Evolutionary conservation across 192 early-diverging fungal genomes (phyloP).

Genomic region (Coemansia sp.): DNA sequence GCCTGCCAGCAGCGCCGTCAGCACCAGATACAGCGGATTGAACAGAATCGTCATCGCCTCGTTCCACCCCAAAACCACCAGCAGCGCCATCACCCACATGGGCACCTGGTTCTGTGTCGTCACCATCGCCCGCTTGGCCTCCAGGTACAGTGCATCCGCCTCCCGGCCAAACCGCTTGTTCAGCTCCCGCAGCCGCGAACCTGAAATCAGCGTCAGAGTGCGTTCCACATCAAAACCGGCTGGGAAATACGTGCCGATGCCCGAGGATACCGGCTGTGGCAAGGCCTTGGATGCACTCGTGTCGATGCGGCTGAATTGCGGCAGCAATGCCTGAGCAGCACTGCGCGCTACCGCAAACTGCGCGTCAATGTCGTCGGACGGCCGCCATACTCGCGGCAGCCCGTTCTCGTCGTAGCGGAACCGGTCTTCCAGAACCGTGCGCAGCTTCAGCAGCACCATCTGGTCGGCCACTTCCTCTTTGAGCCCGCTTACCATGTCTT

Average conservation of each 20-base stretch:
- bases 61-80: slow-evolving; percentile 92
- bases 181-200: slow-evolving; percentile 66
- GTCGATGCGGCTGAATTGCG: slow-evolving; percentile 73
- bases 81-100: slow-evolving; percentile 75
- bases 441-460: slow-evolving; percentile 77
- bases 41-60: slow-evolving; percentile 83
- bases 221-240: slow-evolving; percentile 59
- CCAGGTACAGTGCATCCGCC: slow-evolving; percentile 86
- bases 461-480: slow-evolving; percentile 82
- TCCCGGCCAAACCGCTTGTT: slow-evolving; percentile 82
- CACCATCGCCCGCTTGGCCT: slow-evolving; percentile 95
- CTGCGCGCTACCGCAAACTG: slow-evolving; percentile 74
- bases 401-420: slow-evolving; percentile 95
- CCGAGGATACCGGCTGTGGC: not conserved
- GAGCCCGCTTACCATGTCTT: slow-evolving; percentile 65
- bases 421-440: slow-evolving; percentile 78
- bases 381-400: slow-evolving; percentile 91
- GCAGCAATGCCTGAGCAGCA: slow-evolving; percentile 62
- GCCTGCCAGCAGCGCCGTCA: slow-evolving; percentile 58
- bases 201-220: slow-evolving; percentile 62
- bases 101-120: slow-evolving; percentile 83
- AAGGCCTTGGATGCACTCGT: slow-evolving; percentile 15
- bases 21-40: slow-evolving; percentile 81
- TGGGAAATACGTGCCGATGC: slow-evolving; percentile 21
- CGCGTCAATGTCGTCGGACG: slow-evolving; percentile 91